phyloP scores from a whole-genome alignment of 2,329 filamentous ascomycete species.

The Sporothrix mexicana region DNA sequence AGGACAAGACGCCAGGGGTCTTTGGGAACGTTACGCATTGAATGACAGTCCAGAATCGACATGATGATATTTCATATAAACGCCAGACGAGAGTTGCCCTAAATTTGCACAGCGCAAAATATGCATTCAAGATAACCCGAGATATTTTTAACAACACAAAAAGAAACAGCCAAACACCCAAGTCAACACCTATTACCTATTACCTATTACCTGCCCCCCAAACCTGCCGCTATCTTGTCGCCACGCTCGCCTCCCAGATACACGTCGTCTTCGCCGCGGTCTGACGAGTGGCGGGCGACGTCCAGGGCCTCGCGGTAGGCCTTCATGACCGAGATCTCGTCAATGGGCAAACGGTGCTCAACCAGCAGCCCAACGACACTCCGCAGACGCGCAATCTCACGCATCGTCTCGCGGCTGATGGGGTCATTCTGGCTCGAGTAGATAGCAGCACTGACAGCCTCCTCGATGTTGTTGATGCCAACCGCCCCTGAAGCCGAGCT shows the following conservation, averaged over 20 bases:
- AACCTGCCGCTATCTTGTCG: conserved; percentile 54
- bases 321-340: conserved; percentile 84
- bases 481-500: conserved; percentile 26
- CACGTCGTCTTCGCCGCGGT: conserved; percentile 60
- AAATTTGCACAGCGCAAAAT: conserved; percentile 1
- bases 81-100: conserved; percentile 12
- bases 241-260: conserved; percentile 66
- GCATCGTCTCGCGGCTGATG: conserved; percentile 75
- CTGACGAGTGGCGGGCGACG: conserved; percentile 64
- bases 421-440: conserved; percentile 96
- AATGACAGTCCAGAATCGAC: neutral
- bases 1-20: neutral
- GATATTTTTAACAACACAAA: neutral
- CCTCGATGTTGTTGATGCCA: conserved; percentile 84
- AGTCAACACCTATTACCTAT: neutral
- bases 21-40: too few relatives aligned
- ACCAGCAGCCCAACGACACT: conserved; percentile 84
- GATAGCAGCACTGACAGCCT: conserved; percentile 80
- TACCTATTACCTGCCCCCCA: conserved; percentile 40
- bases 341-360: conserved; percentile 80
- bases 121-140: neutral
- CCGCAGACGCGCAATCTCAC: conserved; percentile 84
- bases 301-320: conserved; percentile 85
- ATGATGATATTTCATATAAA: conserved; percentile 27
- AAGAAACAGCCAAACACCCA: neutral